Evolutionary conservation across 345 rosid species (phyloP).

Genomic region (Eucalyptus regnans): DNA sequence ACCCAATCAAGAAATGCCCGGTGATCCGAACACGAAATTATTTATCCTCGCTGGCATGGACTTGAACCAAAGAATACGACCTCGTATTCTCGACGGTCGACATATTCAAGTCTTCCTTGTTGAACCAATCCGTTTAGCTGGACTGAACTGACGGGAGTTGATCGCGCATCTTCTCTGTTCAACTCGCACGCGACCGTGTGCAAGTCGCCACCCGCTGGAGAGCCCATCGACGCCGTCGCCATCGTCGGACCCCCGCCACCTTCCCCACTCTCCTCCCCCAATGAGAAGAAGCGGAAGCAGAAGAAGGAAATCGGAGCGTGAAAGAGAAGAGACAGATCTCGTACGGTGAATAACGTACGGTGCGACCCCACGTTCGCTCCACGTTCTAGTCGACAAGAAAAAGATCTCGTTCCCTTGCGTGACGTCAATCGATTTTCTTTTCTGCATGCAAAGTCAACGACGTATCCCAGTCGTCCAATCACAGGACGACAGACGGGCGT

Average conservation of each 20-base stretch:
- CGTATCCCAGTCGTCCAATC: neutral
- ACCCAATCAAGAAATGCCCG: neutral
- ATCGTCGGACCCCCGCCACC: neutral
- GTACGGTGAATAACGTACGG: neutral
- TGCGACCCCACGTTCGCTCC: neutral
- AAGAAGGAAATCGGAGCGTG: neutral
- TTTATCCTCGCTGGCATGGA: neutral
- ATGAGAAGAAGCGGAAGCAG: neutral
- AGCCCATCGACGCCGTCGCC: neutral
- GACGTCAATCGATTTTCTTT: neutral
- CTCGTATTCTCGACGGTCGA: neutral
- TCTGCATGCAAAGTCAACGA: neutral
- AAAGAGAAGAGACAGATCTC: neutral
- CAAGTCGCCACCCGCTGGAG: neutral
- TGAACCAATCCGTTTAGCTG: neutral
- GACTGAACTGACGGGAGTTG: neutral
- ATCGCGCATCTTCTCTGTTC: neutral
- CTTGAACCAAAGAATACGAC: neutral
- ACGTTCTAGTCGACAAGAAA: neutral
- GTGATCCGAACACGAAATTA: neutral
- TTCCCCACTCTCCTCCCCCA: neutral
- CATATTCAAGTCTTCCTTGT: neutral
- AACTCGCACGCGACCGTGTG: neutral
- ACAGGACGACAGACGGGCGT: neutral
- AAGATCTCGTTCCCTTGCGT: neutral